These are phyloP conservation scores for Chaetomium globosum DNA, from an alignment of 2,329 filamentous ascomycete species.

Conservation along the genomic window DNA sequence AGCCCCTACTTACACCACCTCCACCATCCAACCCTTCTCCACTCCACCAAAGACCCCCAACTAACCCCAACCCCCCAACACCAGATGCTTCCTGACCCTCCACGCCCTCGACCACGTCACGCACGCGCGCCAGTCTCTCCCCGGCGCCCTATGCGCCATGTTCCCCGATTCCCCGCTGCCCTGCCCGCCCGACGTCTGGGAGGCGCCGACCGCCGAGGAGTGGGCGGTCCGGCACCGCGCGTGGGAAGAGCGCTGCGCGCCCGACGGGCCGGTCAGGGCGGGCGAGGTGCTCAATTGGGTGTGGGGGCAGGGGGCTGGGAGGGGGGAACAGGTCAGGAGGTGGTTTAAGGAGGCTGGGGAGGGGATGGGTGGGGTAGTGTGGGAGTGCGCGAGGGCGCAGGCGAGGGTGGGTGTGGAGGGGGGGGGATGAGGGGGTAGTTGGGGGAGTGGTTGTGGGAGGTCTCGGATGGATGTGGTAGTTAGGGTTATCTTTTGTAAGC, in stretches of 20 bases:
- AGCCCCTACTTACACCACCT: too few relatives aligned
- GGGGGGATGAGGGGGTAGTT: background rate
- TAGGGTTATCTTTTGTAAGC: too few relatives aligned
- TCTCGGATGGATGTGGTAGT: too few relatives aligned
- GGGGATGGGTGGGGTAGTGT: background rate
- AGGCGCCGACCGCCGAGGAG: background rate
- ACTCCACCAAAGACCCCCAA: background rate
- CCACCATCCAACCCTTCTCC: background rate
- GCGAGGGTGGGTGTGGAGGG: background rate
- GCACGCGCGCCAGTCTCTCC: background rate
- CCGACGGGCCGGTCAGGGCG: background rate
- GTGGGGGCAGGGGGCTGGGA: background rate
- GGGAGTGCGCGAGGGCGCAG: conserved; percentile 10
- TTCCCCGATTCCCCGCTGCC: background rate
- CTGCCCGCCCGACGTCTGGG: background rate
- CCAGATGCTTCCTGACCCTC: conserved; percentile 1
- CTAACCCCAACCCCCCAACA: background rate
- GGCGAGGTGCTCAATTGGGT: conserved; percentile 1
- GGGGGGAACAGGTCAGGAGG: background rate
- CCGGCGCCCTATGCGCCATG: background rate
- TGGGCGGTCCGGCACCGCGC: background rate
- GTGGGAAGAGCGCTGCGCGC: conserved; percentile 1
- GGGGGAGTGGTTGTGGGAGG: too few relatives aligned
- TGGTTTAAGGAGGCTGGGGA: background rate
- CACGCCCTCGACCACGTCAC: conserved; percentile 12